These are phyloP conservation scores for Candida wancherniae DNA, from an alignment of 805 yeast genomes.

Conservation along the genomic window DNA sequence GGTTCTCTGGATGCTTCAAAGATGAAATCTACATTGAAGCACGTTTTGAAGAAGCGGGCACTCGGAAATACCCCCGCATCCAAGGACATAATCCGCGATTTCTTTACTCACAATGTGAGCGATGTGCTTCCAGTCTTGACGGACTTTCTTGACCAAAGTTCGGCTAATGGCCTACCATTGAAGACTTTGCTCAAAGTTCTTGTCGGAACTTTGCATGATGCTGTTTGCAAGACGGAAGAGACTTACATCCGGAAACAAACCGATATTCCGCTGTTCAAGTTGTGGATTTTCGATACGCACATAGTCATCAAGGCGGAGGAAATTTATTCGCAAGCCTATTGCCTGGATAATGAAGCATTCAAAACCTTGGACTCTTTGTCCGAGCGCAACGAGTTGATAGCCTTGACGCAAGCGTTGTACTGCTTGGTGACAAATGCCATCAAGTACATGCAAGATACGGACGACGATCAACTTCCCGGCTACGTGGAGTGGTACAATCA, in stretches of 20 bases:
- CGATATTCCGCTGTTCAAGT: conserved; percentile 24
- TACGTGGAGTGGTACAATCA: conserved; percentile 31
- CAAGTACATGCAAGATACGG: conserved; percentile 26
- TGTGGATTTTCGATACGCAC: conserved; percentile 48
- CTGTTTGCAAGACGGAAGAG: conserved; percentile 37
- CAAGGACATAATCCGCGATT: conserved; percentile 22
- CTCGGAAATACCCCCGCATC: conserved; percentile 5
- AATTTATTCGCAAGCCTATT: conserved; percentile 27
- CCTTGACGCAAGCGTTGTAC: conserved; percentile 29
- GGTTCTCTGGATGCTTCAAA: conserved; percentile 3
- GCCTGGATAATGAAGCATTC: conserved; percentile 7
- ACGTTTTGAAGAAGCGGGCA: conserved; percentile 7
- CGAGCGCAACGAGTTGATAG: conserved; percentile 18
- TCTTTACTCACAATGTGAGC: conserved; percentile 22
- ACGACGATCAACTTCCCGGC: conserved; percentile 23
- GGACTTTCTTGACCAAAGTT: conserved; percentile 19
- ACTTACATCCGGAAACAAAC: conserved; percentile 27
- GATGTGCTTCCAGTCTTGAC: conserved; percentile 27
- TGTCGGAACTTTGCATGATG: conserved; percentile 26
- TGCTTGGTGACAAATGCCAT: conserved; percentile 34
- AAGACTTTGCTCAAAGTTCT: conserved; percentile 19
- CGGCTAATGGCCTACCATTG: conserved; percentile 16
- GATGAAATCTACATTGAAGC: conserved; percentile 12
- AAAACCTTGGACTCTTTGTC: conserved; percentile 12
- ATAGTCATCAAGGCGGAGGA: conserved; percentile 38